Evolutionary conservation across 192 early-diverging fungal species (phyloP).

Genomic region (Podila horticola): DNA sequence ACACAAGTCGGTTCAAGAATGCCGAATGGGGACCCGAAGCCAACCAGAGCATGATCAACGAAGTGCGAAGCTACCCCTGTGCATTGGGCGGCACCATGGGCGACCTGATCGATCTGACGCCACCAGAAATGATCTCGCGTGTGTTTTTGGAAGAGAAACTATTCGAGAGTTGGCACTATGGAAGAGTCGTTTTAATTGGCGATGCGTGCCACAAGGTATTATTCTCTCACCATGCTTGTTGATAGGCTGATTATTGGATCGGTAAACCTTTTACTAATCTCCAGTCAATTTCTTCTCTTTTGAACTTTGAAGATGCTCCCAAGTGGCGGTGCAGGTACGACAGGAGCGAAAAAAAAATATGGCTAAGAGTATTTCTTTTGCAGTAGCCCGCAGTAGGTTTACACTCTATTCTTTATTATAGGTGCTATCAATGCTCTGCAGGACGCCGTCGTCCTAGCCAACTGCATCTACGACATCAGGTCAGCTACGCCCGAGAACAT

Average conservation of each 20-base stretch:
- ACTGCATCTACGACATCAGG: conserved; percentile 1
- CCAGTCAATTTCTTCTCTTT: neutral
- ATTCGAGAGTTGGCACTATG: neutral
- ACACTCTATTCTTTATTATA: neutral
- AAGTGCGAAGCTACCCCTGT: neutral
- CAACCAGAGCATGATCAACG: conserved; percentile 2
- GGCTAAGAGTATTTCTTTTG: too few species aligned
- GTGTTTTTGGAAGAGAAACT: conserved; percentile 8
- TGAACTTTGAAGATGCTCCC: neutral
- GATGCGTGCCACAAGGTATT: conserved; percentile 1
- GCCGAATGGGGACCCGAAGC: neutral
- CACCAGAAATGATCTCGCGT: neutral
- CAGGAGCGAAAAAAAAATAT: neutral
- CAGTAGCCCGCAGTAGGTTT: too few species aligned
- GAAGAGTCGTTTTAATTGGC: neutral
- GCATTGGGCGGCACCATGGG: conserved; percentile 1
- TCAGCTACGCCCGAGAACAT: neutral
- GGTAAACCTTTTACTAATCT: neutral
- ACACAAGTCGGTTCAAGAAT: neutral
- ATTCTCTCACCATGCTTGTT: too few species aligned
- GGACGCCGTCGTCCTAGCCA: neutral
- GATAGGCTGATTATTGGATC: neutral
- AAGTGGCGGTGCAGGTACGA: conserved; percentile 2
- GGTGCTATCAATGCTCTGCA: conserved; percentile 7
- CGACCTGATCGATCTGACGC: conserved; percentile 3